A percentile compares a stretch with the other conserved stretches of the same genome.
phyloP scores from a whole-genome alignment of 1,284 basidiomycete species.

The Wallemia hederae region DNA sequence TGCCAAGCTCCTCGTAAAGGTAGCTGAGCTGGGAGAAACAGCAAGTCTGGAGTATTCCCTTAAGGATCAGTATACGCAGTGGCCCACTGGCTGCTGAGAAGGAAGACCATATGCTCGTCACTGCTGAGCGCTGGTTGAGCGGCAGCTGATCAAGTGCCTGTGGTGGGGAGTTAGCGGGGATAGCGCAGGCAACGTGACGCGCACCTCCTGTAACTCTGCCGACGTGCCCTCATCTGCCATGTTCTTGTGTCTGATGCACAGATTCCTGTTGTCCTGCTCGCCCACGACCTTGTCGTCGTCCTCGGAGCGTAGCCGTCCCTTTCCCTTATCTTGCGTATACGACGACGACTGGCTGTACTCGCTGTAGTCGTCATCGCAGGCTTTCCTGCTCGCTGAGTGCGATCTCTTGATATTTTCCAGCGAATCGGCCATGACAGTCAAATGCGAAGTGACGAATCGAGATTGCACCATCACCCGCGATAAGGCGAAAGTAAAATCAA shows the following conservation, averaged over 20 bases:
- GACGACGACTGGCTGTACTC: neutral
- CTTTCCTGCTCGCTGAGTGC: neutral
- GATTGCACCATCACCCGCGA: neutral
- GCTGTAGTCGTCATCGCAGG: neutral
- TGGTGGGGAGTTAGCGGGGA: neutral
- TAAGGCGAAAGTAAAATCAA: neutral
- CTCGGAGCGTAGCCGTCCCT: neutral
- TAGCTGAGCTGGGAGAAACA: slow-evolving; percentile 97
- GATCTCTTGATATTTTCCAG: neutral
- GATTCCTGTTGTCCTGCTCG: slow-evolving; percentile 23
- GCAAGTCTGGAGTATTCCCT: slow-evolving; percentile 96
- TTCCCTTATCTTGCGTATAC: neutral
- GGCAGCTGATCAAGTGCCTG: slow-evolving; percentile 84
- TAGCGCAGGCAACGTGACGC: slow-evolving; percentile 10
- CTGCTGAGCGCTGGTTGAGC: slow-evolving; percentile 53
- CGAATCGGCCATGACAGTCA: no score
- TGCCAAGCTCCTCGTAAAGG: slow-evolving; percentile 63
- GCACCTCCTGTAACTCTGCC: slow-evolving; percentile 66
- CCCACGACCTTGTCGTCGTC: neutral
- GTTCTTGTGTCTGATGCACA: slow-evolving; percentile 72
- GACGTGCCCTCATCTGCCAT: slow-evolving; percentile 94
- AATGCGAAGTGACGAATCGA: no score
- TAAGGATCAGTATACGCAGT: slow-evolving; percentile 71
- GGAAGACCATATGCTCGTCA: slow-evolving; percentile 83
- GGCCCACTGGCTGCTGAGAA: slow-evolving; percentile 84